Base-by-base conservation (phyloP, 192 early-diverging fungal genomes). In the Coemansia sp. region DNA sequence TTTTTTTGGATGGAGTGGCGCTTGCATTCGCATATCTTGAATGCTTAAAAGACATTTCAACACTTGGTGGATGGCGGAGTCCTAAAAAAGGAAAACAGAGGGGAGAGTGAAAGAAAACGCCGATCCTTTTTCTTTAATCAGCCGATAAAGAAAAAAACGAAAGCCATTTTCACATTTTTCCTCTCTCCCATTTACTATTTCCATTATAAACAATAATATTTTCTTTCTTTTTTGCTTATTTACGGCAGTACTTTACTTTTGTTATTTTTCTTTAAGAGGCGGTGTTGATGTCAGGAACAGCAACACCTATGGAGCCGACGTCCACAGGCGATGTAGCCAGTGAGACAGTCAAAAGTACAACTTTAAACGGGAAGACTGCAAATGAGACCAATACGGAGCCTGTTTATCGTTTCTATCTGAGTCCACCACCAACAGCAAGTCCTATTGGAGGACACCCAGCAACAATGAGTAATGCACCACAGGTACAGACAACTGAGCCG, bases 361-460 rank as follows among this genome's bases (percentile, higher is more conserved):
- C 10, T 38, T 12, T 58, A 19, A 54, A 61, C 8, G 56, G 50
- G 41, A 49, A 12, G 10, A n/a, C 48, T 8, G 25, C 28, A 25
- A n/a, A 53, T n/a, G 44, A 50, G 7, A 21, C 52, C n/a, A 77
- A 62, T 30, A 57, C 69, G 6, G 76, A 78, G 56, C 76, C 76
- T 1, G 76, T 78, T 23, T 78, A 73, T 41, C 58, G 76, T 52
- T 73, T 78, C 61, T 78, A 78, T 49, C 67, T 78, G 48, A 78
- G 76, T 22, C 76, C 76, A 25, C 76, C 76, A 25, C 76, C 69
- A 18, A 38, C 64, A 2, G 52, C 34, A 7, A 38, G 10, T 38
- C 10, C 34, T 9, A 38, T 38, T 7, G 34, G 34, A 38, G 34
- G 34, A 38, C 34, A 38, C 10, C 34, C 4, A 38, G 5, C 10